phyloP scores from a whole-genome alignment of 108 stramenopile species.

The Fragilaria crotonensis region DNA sequence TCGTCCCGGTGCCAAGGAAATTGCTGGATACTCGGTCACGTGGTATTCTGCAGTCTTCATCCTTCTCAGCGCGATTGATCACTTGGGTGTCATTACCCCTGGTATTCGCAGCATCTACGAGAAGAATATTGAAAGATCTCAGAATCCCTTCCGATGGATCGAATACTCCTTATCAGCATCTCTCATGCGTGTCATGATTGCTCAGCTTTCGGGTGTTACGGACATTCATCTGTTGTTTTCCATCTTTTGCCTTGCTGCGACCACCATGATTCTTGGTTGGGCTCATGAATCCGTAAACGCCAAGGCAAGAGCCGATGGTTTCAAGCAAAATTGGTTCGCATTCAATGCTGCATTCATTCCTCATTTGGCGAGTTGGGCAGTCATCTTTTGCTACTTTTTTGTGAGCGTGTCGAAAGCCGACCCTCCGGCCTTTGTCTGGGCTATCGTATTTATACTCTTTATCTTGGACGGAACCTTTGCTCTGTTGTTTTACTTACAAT shows the following conservation, averaged over 20 bases:
- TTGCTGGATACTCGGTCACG: slow-evolving; percentile 2
- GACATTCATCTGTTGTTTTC: slow-evolving; percentile 18
- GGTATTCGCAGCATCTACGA: slow-evolving; percentile 12
- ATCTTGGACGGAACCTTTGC: slow-evolving; percentile 14
- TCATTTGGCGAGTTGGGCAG: slow-evolving; percentile 10
- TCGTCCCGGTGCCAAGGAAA: not conserved
- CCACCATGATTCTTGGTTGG: slow-evolving; percentile 10
- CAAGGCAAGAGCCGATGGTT: slow-evolving; percentile 19
- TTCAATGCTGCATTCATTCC: slow-evolving; percentile 13
- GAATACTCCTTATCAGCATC: slow-evolving; percentile 21
- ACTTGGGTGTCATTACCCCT: slow-evolving; percentile 12
- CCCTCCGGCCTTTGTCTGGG: slow-evolving; percentile 11
- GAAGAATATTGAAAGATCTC: slow-evolving; percentile 12
- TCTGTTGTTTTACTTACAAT: slow-evolving; percentile 11
- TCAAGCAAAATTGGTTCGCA: slow-evolving; percentile 13
- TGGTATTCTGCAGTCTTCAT: slow-evolving; percentile 21
- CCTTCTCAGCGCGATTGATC: slow-evolving; percentile 14
- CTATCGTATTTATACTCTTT: slow-evolving; percentile 12
- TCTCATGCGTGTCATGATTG: slow-evolving; percentile 28
- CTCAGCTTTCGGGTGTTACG: slow-evolving; percentile 25
- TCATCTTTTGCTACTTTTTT: slow-evolving; percentile 13
- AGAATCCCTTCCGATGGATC: slow-evolving; percentile 28
- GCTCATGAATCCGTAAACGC: slow-evolving; percentile 20
- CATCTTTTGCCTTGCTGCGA: slow-evolving; percentile 9
- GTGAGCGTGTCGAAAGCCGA: not conserved